Conservation (phyloP, 2,329 filamentous ascomycete species). For the Colletotrichum sp. region DNA sequence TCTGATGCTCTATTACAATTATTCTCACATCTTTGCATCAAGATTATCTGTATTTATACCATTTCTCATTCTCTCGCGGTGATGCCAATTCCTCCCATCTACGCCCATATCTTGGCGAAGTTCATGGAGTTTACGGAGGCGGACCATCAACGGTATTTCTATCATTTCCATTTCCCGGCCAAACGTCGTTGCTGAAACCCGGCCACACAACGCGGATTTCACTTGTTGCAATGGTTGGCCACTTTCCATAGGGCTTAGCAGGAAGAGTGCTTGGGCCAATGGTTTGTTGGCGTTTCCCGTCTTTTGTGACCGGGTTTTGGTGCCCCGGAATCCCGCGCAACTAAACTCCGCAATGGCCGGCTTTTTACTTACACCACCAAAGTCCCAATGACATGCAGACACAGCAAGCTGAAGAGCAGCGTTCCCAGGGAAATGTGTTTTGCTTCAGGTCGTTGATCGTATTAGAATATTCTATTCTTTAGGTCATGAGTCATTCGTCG, state of each 20-base stretch:
- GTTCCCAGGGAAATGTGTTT: neutral
- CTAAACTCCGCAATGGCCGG: neutral
- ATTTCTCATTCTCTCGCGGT: accelerated
- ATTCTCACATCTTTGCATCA: neutral
- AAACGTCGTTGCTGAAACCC: neutral
- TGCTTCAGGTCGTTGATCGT: neutral
- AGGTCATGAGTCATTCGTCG: constrained; percentile 8
- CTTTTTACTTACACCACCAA: neutral
- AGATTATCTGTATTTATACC: neutral
- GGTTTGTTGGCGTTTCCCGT: neutral
- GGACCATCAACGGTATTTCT: neutral
- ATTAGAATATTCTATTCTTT: neutral
- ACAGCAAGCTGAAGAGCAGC: too few species aligned
- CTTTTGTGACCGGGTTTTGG: neutral
- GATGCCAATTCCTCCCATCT: neutral
- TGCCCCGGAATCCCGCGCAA: neutral
- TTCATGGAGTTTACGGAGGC: neutral
- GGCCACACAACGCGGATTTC: neutral
- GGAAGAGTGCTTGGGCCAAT: neutral
- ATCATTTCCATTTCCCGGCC: neutral
- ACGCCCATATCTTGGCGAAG: neutral
- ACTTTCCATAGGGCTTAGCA: neutral
- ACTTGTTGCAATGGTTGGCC: neutral
- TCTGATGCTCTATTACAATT: accelerated
- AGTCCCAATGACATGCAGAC: neutral